A percentile compares a stretch with the other conserved stretches of the same genome.
phyloP scores from a whole-genome alignment of 805 yeast genomes.

The Metschnikowia baotianmanensis region DNA sequence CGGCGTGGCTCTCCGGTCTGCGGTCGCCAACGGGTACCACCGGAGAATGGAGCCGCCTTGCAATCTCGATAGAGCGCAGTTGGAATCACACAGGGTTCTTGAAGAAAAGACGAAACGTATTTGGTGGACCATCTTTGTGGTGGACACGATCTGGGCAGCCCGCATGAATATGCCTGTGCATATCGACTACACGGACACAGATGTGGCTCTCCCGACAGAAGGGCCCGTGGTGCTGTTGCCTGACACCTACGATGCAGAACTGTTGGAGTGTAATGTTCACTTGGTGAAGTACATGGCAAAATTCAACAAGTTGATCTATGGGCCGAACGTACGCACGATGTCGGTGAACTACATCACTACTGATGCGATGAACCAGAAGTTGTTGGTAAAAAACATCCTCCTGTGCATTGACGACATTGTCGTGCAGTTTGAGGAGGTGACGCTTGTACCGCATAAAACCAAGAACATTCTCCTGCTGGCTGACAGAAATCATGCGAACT shows the following conservation, averaged over 20 bases:
- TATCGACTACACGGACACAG: conserved; percentile 42
- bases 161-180: conserved; percentile 39
- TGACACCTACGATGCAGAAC: conserved; percentile 30
- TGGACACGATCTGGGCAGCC: conserved; percentile 41
- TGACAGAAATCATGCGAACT: conserved; percentile 32
- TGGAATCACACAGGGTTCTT: conserved; percentile 2
- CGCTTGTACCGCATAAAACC: conserved; percentile 23
- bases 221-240: conserved; percentile 24
- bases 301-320: conserved; percentile 35
- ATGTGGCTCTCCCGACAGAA: conserved; percentile 40
- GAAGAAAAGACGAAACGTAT: conserved; percentile 35
- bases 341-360: conserved; percentile 41
- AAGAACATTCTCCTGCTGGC: conserved; percentile 20
- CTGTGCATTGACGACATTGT: conserved; percentile 28
- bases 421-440: conserved; percentile 32
- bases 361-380: conserved; percentile 36
- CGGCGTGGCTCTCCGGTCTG: conserved; percentile 39
- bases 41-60: conserved; percentile 24
- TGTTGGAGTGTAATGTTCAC: conserved; percentile 38
- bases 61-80: conserved; percentile 1
- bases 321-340: conserved; percentile 40
- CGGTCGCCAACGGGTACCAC: conserved; percentile 39
- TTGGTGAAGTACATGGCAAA: conserved; percentile 38
- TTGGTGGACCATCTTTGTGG: conserved; percentile 43
- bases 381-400: conserved; percentile 31